Base-by-base conservation (phyloP, 495 filamentous ascomycete genomes). In the Astrothelium macrocarpum region DNA sequence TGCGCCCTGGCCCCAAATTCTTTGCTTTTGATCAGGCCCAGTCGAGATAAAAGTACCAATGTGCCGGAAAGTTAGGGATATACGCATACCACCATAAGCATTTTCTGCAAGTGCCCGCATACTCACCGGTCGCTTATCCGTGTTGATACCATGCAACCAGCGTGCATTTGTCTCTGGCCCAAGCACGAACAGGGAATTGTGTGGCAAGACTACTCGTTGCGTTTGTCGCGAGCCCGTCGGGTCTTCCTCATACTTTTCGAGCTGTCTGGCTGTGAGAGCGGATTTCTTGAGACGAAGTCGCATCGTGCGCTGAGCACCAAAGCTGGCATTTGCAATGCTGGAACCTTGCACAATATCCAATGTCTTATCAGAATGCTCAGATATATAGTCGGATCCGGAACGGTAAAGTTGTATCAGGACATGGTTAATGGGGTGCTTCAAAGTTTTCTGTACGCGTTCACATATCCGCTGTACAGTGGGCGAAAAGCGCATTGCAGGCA, bases 321-420 rank as follows among this genome's bases (percentile, higher is more conserved):
- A 79, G 64, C 90, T 95, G 56, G 97, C 85, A 71, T 97, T 97
- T 61, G 90, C 91, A 65, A 99, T 95, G 62, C 77, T 89, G 14
- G 85, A 91, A 14, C 82, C 86, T 46, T 81, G 85, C 36, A 83
- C 86, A 61, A 99, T 95, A 67, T 99, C 94, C 5, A 99, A 76
- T 0, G 93, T 96, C 76, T 99, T 99, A 70, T 99, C 94, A 32
- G 88, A 91, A 72, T 99, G 94, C 70, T 99, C 95, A 10, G 91
- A 95, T 65, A 99, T 99, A 67, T 89, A 88, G 73, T 98, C 94
- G n/a, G 86, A 81, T 23, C 95, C 92, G 67, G 83, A 80, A 11
- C 94, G 91, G 70, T 98, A 98, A 46, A 92, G 82, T 71, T 98
- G 94, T 36, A 97, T 93, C 16, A 98, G 79, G 11, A 88, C 91